Evolutionary conservation across 2,329 filamentous ascomycete species (phyloP), one percentile per base, ranked within the genome.

Genomic region (Cladosporium cucumerinum): DNA sequence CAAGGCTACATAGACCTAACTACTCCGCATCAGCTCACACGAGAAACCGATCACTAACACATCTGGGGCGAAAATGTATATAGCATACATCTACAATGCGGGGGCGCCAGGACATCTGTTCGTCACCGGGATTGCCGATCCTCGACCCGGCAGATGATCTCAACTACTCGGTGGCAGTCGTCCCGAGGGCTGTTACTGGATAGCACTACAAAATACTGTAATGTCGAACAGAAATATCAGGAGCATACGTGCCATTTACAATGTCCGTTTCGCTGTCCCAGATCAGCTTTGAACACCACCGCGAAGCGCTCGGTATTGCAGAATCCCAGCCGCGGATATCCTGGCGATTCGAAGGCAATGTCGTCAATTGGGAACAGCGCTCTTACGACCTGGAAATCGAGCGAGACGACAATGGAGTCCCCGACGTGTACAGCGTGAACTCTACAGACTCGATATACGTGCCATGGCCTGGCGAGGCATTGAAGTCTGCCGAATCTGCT

Each of bases 221-320:
- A 46, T 46, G 39, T 21, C 26, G 25, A 54, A n/a, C 26, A 30
- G 51, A 26, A 28, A 28, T 11, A n/a, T 54, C 16, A 54, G 8
- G 30, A 54, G 26, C 26, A 54, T n/a, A 32, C n/a, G 18, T 28
- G 8, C 28, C 16, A 30, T 34, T 32, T 11, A 49, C 39, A 11
- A 60, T 60, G 57, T 60, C 57, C 7, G n/a, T 60, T n/a, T 60
- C 57, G 16, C 57, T 60, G 2, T 60, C 57, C 10, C 57, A 48
- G 14, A 18, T 60, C 36, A 60, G 25, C 18, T 60, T 60, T 18
- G 57, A 60, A 18, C 57, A 60, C n/a, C 57, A 60, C 25, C 57
- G 39, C 1, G 57, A 60, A 46, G 36, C 57, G 18, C 39, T 60
- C 11, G 57, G 57, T 12, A 60, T 60, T 23, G 36, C 25, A n/a